phyloP scores from a whole-genome alignment of 495 filamentous ascomycete genomes.

The Xylaria scruposa region DNA sequence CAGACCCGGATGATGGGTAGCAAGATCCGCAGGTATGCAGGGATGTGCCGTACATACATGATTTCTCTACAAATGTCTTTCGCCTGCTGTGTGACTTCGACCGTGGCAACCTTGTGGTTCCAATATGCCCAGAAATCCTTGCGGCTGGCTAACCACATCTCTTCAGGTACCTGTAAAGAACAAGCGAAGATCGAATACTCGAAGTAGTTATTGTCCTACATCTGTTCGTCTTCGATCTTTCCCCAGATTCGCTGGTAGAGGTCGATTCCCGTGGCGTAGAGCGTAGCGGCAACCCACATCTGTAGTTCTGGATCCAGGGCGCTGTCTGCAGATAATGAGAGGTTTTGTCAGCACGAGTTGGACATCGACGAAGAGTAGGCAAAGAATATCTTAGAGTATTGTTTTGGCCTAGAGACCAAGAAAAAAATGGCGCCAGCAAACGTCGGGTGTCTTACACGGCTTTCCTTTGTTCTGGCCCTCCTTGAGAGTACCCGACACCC shows the following conservation, averaged over 20 bases:
- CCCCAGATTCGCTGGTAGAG: constrained; percentile 49
- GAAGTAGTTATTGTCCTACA: constrained; percentile 35
- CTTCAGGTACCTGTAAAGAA: constrained; percentile 44
- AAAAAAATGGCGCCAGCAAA: not conserved
- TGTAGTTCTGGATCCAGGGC: constrained; percentile 48
- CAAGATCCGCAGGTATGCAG: constrained; percentile 2
- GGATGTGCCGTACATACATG: constrained; percentile 37
- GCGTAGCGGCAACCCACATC: constrained; percentile 52
- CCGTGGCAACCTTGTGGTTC: constrained; percentile 43
- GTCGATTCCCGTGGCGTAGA: constrained; percentile 47
- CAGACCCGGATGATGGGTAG: not conserved
- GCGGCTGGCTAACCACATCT: not conserved
- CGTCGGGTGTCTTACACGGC: constrained; percentile 1
- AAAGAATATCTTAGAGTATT: not conserved
- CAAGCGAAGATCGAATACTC: constrained; percentile 49
- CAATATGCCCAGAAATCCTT: constrained; percentile 52
- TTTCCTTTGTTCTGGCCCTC: not conserved
- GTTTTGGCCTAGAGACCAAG: not conserved
- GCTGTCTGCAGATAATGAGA: constrained; percentile 30
- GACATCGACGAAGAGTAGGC: not conserved
- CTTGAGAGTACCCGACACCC: constrained; percentile 3
- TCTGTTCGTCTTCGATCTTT: constrained; percentile 33
- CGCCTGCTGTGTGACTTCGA: constrained; percentile 44
- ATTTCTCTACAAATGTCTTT: constrained; percentile 45
- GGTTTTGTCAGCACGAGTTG: not conserved